A percentile compares a stretch with the other conserved stretches of the same genome.
phyloP scores from a whole-genome alignment of 2,329 filamentous ascomycete species.

The Pyrenophora tritici-repentis region DNA sequence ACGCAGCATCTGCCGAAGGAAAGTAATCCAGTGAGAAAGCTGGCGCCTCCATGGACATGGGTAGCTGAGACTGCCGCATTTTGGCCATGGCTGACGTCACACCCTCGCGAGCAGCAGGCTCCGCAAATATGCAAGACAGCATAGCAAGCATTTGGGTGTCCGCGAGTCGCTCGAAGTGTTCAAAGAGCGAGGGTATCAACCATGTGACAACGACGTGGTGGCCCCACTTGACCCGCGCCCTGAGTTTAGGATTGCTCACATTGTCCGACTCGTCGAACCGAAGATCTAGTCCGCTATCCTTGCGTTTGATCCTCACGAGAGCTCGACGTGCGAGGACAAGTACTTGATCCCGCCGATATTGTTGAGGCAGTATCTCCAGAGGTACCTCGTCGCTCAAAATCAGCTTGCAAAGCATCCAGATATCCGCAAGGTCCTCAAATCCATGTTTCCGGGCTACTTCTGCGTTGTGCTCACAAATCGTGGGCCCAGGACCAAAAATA shows the following conservation, averaged over 20 bases:
- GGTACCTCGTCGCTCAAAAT: slow-evolving; percentile 78
- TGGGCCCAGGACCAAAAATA: slow-evolving; percentile 80
- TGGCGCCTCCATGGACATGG: slow-evolving; percentile 51
- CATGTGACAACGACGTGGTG: slow-evolving; percentile 62
- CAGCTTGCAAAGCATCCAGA: slow-evolving; percentile 82
- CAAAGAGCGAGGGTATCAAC: slow-evolving; percentile 62
- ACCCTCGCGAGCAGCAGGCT: slow-evolving; percentile 51
- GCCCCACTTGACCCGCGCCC: slow-evolving; percentile 60
- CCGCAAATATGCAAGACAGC: slow-evolving; percentile 63
- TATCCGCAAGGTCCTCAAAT: slow-evolving; percentile 71
- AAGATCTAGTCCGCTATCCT: slow-evolving; percentile 56
- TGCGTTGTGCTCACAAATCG: slow-evolving; percentile 85
- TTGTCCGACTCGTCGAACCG: slow-evolving; percentile 51
- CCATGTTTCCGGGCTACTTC: slow-evolving; percentile 73
- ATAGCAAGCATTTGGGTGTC: slow-evolving; percentile 70
- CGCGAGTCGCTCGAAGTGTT: slow-evolving; percentile 64
- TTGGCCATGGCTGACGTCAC: slow-evolving; percentile 47
- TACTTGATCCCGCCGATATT: slow-evolving; percentile 63
- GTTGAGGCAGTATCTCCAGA: slow-evolving; percentile 64
- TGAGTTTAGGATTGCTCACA: slow-evolving; percentile 48
- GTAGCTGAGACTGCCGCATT: slow-evolving; percentile 42
- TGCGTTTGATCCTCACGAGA: slow-evolving; percentile 56
- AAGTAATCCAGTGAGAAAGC: slow-evolving; percentile 56
- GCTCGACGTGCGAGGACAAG: slow-evolving; percentile 71
- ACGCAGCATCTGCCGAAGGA: slow-evolving; percentile 49